These are phyloP conservation scores for Curvularia spicifera DNA, from an alignment of 2,329 filamentous ascomycete species.

Conservation along the genomic window DNA sequence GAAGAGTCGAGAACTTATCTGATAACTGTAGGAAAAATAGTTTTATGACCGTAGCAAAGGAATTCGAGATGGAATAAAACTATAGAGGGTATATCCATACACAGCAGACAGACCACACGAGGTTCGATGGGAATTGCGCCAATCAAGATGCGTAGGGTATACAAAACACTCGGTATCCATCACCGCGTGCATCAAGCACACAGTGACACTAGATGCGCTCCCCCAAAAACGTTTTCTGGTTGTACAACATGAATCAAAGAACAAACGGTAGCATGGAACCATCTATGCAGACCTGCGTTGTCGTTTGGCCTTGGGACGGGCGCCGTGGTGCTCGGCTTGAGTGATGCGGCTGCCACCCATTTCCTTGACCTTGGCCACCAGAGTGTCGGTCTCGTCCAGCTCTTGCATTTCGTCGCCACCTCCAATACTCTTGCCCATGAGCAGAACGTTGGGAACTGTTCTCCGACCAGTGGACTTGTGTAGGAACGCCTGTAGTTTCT, in stretches of 20 bases:
- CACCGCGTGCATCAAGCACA: conserved; percentile 1
- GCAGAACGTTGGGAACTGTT: conserved; percentile 91
- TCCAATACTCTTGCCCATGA: conserved; percentile 87
- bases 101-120: conserved; percentile 6
- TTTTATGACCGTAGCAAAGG: neutral
- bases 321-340: conserved; percentile 34
- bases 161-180: conserved; percentile 6
- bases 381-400: conserved; percentile 66
- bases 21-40: neutral
- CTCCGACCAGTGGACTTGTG: conserved; percentile 75
- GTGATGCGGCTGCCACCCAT: conserved; percentile 73
- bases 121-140: conserved; percentile 10
- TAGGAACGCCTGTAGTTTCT: conserved; percentile 73
- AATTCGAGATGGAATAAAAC: conserved; percentile 12
- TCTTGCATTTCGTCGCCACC: conserved; percentile 85
- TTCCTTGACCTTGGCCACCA: conserved; percentile 74
- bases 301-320: conserved; percentile 19
- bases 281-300: conserved; percentile 12
- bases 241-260: conserved; percentile 6
- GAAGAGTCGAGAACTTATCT: neutral
- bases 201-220: neutral
- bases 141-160: conserved; percentile 18
- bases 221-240: neutral
- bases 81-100: conserved; percentile 27
- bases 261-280: neutral